phyloP scores from a whole-genome alignment of 441 rosid species.

The Viola pubescens region DNA sequence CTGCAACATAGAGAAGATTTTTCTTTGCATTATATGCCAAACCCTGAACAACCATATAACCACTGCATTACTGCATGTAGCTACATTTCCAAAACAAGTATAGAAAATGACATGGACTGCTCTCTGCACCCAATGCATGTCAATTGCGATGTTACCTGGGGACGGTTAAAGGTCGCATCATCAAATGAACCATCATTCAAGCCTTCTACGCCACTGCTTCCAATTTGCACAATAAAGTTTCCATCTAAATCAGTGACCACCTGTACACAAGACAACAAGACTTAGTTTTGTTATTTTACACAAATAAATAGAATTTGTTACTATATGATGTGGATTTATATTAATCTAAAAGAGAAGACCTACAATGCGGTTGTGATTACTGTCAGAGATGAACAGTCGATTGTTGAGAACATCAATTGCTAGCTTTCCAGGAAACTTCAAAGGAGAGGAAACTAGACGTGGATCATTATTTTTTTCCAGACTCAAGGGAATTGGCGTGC shows the following conservation, averaged over 20 bases:
- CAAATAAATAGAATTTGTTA: too few relatives aligned
- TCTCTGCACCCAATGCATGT: background rate
- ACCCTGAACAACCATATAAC: constrained; percentile 48
- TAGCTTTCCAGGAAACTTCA: constrained; percentile 95
- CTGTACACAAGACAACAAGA: constrained; percentile 27
- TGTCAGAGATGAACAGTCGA: constrained; percentile 88
- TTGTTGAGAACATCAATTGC: constrained; percentile 79
- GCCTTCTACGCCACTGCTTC: constrained; percentile 83
- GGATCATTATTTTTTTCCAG: constrained; percentile 85
- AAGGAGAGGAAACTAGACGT: constrained; percentile 64
- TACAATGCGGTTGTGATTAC: constrained; percentile 96
- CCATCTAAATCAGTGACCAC: constrained; percentile 89
- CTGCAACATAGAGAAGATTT: constrained; percentile 82
- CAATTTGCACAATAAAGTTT: constrained; percentile 73
- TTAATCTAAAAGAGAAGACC: constrained; percentile 19
- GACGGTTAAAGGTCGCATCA: constrained; percentile 74
- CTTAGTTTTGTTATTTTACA: too few relatives aligned
- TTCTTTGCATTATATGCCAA: constrained; percentile 85
- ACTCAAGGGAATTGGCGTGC: constrained; percentile 53
- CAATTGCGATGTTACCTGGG: constrained; percentile 44
- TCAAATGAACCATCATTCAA: constrained; percentile 78
- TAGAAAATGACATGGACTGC: constrained; percentile 2
- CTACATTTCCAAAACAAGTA: constrained; percentile 1
- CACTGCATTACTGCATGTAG: constrained; percentile 7
- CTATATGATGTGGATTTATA: background rate